Base-by-base conservation (phyloP, 2,329 filamentous ascomycete species). In the Neofusicoccum ribis region DNA sequence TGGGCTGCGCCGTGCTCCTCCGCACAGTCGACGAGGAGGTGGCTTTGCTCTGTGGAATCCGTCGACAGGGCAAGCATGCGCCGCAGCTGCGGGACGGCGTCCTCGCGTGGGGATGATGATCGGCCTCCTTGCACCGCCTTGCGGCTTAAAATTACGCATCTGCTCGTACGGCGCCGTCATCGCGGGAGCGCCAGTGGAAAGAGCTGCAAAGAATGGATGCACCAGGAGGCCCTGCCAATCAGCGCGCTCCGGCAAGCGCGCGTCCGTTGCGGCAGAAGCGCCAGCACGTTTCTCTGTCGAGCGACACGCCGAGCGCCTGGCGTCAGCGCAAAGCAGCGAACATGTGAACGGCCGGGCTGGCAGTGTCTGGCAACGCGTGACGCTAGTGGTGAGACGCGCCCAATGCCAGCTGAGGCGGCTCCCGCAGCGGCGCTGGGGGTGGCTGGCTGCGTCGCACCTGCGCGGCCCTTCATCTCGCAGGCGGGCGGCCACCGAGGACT, bases 131-230 rank as follows among this genome's bases (percentile, higher is more conserved):
- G 50, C 50, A 52, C 50, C 34, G 50, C 50, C 50, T 52, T 52
- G 56, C 56, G 56, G 56, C 56, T 60, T 15, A 46, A 47, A 23
- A 59, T 59, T 59, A 46, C 54, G 54, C 39, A 59, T 59, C 12
- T 12, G 39, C 14, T 31, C 37, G 37, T 37, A 3, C 15, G 1
- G 17, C 11, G 36, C 27, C 51, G 20, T 56, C 17, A 56, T 31
- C 31, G 31, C 31, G 49, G 27, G 27, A 31, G 27, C 31, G 49
- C 49, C 49, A n/a, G 31, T 36, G 27, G 5, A n/a, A n/a, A 5
- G 23, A 11, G 20, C 8, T 54, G n/a, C 9, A 14, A 36, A 37
- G n/a, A 46, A 46, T 46, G 43, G 43, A 46, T 14, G 43, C 43
- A n/a, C n/a, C 17, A 8, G 17, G 14, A 46, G 4, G 43, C 4